phyloP scores from a whole-genome alignment of 2,329 filamentous ascomycete genomes.

The Alternaria metachromatica region DNA sequence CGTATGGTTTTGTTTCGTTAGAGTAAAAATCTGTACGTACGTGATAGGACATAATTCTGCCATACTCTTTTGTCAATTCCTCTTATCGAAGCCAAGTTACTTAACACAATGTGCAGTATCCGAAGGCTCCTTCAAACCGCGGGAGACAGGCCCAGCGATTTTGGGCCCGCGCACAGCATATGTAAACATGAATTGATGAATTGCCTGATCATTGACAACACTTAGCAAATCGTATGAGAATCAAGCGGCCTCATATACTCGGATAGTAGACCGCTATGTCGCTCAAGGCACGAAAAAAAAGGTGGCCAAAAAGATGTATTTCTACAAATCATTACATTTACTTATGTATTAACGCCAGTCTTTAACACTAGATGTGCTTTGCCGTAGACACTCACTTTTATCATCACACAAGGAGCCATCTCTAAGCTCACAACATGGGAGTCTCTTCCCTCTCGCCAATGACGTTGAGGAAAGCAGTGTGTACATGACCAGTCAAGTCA shows the following conservation, averaged over 20 bases:
- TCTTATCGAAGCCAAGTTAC: neutral
- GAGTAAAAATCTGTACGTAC: neutral
- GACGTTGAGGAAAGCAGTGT: slow-evolving; percentile 77
- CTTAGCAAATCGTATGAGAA: neutral
- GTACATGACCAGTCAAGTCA: slow-evolving; percentile 90
- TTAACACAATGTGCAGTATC: neutral
- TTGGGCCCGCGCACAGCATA: neutral
- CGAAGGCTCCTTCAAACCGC: neutral
- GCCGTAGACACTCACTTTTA: neutral
- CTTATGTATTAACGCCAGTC: neutral
- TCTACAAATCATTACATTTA: neutral
- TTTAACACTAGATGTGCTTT: neutral
- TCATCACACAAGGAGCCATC: neutral
- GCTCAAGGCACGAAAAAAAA: neutral
- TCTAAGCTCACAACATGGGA: slow-evolving; percentile 28
- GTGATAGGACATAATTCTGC: neutral
- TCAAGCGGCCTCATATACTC: neutral
- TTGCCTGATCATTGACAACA: neutral
- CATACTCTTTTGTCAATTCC: neutral
- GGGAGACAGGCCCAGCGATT: neutral
- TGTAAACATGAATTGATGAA: neutral
- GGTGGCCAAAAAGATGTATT: neutral
- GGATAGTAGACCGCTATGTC: neutral
- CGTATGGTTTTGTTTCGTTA: neutral
- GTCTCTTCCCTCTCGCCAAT: slow-evolving; percentile 69